Evolutionary conservation across 2,329 filamentous ascomycete genomes (phyloP).

Genomic region (Paraphoma chrysanthemicola): DNA sequence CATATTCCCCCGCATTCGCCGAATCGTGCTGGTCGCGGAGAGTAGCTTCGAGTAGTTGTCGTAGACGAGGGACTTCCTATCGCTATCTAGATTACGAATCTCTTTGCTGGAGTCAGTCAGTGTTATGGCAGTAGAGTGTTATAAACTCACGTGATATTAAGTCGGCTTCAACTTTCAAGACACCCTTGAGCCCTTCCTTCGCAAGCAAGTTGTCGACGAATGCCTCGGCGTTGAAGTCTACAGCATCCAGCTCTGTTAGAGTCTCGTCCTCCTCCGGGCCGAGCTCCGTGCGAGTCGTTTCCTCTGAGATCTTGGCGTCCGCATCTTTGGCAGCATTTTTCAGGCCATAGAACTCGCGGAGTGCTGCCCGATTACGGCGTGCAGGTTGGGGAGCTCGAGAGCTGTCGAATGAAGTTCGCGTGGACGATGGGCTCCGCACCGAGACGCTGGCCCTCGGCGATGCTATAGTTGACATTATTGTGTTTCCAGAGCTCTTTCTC

Average conservation of each 20-base stretch:
- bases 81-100: conserved; percentile 88
- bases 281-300: conserved; percentile 38
- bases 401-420: conserved; percentile 73
- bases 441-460: conserved; percentile 67
- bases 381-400: conserved; percentile 48
- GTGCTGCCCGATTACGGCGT: conserved; percentile 79
- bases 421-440: conserved; percentile 73
- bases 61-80: conserved; percentile 96
- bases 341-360: conserved; percentile 95
- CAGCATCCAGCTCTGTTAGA: conserved; percentile 72
- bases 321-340: conserved; percentile 54
- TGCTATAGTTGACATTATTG: conserved; percentile 64
- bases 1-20: conserved; percentile 85
- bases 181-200: conserved; percentile 69
- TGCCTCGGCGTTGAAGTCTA: conserved; percentile 74
- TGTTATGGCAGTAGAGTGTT: neutral
- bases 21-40: conserved; percentile 93
- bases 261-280: conserved; percentile 63
- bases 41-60: conserved; percentile 99
- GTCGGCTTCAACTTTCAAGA: conserved; percentile 73
- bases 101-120: conserved; percentile 55
- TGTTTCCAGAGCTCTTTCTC: too few species aligned
- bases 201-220: conserved; percentile 70
- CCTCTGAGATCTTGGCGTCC: conserved; percentile 41
- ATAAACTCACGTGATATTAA: conserved; percentile 60